These are phyloP conservation scores for Amaranthus hypochondriacus DNA, from an alignment of 148 eudicot species.

Conservation along the genomic window DNA sequence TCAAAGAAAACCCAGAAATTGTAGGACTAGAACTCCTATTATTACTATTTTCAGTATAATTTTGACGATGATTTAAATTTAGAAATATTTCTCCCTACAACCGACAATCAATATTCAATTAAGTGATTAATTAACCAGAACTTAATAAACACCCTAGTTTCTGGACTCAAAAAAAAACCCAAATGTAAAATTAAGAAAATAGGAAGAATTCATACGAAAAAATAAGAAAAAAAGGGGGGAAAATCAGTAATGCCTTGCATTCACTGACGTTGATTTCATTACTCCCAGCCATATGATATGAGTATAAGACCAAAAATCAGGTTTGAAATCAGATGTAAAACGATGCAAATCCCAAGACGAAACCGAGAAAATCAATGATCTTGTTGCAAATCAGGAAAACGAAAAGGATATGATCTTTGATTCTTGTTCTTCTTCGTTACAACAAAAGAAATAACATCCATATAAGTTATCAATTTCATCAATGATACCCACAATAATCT, in stretches of 20 bases:
- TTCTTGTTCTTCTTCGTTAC: not conserved
- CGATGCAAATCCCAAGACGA: not conserved
- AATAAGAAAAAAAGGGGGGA: not conserved
- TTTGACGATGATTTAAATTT: not conserved
- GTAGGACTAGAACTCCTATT: too few relatives aligned
- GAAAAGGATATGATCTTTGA: slow-evolving; percentile 4
- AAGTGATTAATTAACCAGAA: too few relatives aligned
- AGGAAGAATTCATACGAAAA: too few relatives aligned
- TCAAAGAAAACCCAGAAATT: too few relatives aligned
- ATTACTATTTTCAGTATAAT: too few relatives aligned
- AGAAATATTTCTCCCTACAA: slow-evolving; percentile 2
- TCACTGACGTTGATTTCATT: slow-evolving; percentile 41
- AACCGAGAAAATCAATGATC: not conserved
- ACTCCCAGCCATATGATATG: slow-evolving; percentile 34
- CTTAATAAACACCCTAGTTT: not conserved
- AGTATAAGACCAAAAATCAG: too few relatives aligned
- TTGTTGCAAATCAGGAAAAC: not conserved
- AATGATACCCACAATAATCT: not conserved
- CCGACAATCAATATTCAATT: slow-evolving; percentile 7
- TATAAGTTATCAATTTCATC: not conserved
- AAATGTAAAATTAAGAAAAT: not conserved
- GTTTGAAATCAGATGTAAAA: not conserved
- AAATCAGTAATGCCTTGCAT: slow-evolving; percentile 30
- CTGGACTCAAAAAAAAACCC: not conserved
- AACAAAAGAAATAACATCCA: not conserved